Conservation (phyloP, 768 basidiomycete species). For the Trametes gibbosa region DNA sequence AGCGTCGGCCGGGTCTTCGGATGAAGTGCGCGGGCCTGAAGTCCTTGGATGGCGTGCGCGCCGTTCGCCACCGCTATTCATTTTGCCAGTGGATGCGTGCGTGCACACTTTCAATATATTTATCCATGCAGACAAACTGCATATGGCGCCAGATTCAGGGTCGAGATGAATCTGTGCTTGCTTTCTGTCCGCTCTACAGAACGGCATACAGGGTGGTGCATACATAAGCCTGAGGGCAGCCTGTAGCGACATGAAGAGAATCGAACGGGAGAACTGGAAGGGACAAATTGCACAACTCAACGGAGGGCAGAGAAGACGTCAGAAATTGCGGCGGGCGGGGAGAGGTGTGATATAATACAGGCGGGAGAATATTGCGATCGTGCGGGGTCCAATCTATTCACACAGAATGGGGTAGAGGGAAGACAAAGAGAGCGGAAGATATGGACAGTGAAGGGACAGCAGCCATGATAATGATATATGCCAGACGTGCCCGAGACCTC, state of each 20-base stretch:
- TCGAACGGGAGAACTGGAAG: background rate
- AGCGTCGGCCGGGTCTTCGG: constrained; percentile 78
- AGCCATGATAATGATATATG: constrained; percentile 21
- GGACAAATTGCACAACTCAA: background rate
- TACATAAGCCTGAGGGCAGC: constrained; percentile 8
- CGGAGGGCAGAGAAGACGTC: background rate
- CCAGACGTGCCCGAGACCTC: constrained; percentile 21
- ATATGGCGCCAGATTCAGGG: background rate
- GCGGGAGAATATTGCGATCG: constrained; percentile 15
- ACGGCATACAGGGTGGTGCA: constrained; percentile 20
- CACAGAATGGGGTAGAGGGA: constrained; percentile 4
- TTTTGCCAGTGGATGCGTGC: no score
- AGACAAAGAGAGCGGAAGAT: background rate
- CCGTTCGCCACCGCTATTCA: background rate
- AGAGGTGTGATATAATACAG: constrained; percentile 11
- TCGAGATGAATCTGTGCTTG: constrained; percentile 9
- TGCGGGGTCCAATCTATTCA: constrained; percentile 19
- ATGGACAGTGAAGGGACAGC: constrained; percentile 3
- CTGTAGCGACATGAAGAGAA: constrained; percentile 7
- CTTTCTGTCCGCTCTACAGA: constrained; percentile 28
- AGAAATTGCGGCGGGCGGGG: background rate
- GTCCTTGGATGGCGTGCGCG: no score
- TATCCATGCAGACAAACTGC: background rate
- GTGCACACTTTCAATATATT: background rate
- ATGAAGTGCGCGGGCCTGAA: constrained; percentile 20